Conservation (phyloP, 108 stramenopile genomes). For the Cylindrotheca closterium region DNA sequence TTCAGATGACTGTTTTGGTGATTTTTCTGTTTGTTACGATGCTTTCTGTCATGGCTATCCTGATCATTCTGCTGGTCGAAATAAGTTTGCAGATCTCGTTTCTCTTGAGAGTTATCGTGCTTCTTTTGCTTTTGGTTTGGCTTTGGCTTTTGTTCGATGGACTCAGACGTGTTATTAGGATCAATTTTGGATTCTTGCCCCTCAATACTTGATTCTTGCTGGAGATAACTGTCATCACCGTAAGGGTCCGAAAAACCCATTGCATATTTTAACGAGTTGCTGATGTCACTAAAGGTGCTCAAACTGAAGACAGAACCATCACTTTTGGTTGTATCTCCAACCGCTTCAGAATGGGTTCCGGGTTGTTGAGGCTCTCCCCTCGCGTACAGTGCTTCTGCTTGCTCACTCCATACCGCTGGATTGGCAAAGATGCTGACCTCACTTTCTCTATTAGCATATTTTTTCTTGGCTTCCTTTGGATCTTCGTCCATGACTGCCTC, state of each 20-base stretch:
- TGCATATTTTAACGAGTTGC: background rate
- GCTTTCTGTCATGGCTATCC: too few species aligned
- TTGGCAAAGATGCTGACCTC: background rate
- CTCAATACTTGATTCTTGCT: too few species aligned
- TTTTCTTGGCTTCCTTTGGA: too few species aligned
- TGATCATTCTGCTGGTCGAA: background rate
- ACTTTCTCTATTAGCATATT: too few species aligned
- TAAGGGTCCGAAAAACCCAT: background rate
- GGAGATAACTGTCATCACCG: background rate
- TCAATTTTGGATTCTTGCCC: too few species aligned
- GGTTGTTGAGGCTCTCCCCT: background rate
- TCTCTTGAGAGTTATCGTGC: background rate
- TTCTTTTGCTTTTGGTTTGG: background rate
- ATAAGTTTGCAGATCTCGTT: background rate
- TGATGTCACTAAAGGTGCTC: background rate
- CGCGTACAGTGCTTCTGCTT: background rate
- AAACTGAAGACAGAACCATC: background rate
- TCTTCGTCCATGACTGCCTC: too few species aligned
- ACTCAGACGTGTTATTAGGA: background rate
- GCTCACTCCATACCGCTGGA: background rate
- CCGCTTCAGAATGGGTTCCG: background rate
- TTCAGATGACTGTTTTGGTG: too few species aligned
- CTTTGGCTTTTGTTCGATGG: background rate
- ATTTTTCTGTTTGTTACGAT: too few species aligned
- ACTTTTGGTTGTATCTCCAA: constrained; percentile 1